phyloP scores from a whole-genome alignment of 2,329 filamentous ascomycete species.

The Microsporum canis region DNA sequence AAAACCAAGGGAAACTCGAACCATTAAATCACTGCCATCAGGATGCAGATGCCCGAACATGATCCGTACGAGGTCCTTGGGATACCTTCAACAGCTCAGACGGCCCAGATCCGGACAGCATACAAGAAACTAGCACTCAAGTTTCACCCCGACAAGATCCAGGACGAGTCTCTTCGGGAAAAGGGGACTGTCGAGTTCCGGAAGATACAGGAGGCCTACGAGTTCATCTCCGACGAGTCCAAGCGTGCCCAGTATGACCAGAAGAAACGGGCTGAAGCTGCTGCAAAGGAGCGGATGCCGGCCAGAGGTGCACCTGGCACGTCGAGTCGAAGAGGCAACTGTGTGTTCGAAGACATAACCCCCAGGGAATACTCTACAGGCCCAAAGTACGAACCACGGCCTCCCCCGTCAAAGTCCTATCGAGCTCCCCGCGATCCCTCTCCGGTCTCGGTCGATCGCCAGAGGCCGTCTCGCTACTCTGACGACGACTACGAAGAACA shows the following conservation, averaged over 20 bases:
- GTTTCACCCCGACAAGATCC: conserved; percentile 85
- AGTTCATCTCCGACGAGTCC: conserved; percentile 68
- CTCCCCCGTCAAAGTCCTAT: conserved; percentile 17
- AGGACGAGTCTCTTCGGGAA: conserved; percentile 63
- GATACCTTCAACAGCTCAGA: conserved; percentile 58
- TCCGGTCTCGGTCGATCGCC: conserved; percentile 35
- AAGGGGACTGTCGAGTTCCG: conserved; percentile 81
- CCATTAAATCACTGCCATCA: neutral
- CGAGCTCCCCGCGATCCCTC: conserved; percentile 13
- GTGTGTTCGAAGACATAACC: conserved; percentile 17
- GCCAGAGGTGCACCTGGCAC: conserved; percentile 34
- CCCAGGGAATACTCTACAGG: conserved; percentile 33
- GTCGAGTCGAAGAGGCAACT: conserved; percentile 50
- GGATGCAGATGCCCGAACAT: neutral
- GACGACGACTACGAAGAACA: conserved; percentile 34
- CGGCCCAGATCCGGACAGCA: conserved; percentile 61
- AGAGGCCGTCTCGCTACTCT: conserved; percentile 25
- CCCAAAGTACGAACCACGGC: conserved; percentile 8
- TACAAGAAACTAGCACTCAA: conserved; percentile 79
- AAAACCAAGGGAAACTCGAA: neutral
- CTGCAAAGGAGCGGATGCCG: neutral
- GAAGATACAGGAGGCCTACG: conserved; percentile 84
- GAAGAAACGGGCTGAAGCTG: conserved; percentile 28
- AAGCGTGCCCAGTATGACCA: conserved; percentile 69
- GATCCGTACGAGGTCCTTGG: conserved; percentile 75